A percentile compares a stretch with the other conserved stretches of the same genome.
Evolutionary conservation across 768 basidiomycete species (phyloP).

Genomic region (Agaricus sinodeliciosus): DNA sequence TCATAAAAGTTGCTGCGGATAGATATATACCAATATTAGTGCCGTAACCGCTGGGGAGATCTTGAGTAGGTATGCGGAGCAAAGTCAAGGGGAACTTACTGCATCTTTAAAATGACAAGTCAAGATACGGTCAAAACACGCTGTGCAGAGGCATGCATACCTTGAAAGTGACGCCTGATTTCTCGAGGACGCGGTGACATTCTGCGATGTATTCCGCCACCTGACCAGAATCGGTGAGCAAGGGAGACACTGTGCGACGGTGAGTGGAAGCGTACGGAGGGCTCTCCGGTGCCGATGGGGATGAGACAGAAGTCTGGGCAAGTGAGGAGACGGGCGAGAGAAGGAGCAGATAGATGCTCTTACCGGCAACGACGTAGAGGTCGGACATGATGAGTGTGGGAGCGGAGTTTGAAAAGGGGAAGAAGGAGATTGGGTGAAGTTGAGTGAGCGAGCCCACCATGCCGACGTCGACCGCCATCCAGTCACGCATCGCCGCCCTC

Average conservation of each 20-base stretch:
- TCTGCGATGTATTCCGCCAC: conserved; percentile 77
- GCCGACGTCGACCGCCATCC: conserved; percentile 40
- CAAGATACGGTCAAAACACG: conserved; percentile 9
- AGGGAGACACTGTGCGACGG: background rate
- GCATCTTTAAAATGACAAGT: conserved; percentile 46
- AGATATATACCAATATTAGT: conserved; percentile 67
- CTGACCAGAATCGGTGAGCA: conserved; percentile 25
- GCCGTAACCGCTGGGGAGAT: conserved; percentile 67
- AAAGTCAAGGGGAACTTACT: conserved; percentile 36
- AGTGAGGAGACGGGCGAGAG: conserved; percentile 1
- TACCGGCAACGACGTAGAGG: conserved; percentile 77
- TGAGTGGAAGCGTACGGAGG: conserved; percentile 42
- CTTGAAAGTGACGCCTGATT: conserved; percentile 78
- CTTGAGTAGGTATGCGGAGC: background rate
- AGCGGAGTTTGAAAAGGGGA: conserved; percentile 9
- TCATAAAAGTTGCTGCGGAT: background rate
- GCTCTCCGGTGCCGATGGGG: conserved; percentile 71
- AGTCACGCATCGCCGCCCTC: conserved; percentile 59
- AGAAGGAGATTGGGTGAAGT: background rate
- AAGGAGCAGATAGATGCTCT: background rate
- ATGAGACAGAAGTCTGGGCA: conserved; percentile 78
- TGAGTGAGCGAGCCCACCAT: conserved; percentile 8
- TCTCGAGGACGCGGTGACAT: conserved; percentile 77
- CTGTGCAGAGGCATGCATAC: conserved; percentile 27
- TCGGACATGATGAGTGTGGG: conserved; percentile 25